A percentile compares a stretch with the other conserved stretches of the same genome.
phyloP scores from a whole-genome alignment of 768 basidiomycete species.

The Collybia sp. region DNA sequence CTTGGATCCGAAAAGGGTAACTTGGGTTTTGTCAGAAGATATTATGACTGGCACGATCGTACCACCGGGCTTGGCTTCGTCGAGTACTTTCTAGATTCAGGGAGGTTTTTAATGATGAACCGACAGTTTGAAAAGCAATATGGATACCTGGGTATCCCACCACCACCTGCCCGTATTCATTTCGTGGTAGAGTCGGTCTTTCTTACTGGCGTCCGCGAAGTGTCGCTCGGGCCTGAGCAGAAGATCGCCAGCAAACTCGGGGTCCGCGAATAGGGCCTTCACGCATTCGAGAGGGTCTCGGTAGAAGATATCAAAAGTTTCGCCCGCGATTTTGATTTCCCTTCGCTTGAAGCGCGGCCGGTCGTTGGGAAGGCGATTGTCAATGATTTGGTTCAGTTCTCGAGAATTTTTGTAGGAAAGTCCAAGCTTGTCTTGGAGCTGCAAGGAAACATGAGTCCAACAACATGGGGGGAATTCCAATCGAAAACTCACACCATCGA shows the following conservation, averaged over 20 bases:
- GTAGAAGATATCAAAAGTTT: slow-evolving; percentile 19
- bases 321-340: slow-evolving; percentile 17
- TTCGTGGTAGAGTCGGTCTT: slow-evolving; percentile 26
- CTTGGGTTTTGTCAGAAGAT: slow-evolving; percentile 34
- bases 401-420: slow-evolving; percentile 25
- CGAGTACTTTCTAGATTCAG: slow-evolving; percentile 9
- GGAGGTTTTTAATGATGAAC: neutral
- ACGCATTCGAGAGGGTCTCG: slow-evolving; percentile 26
- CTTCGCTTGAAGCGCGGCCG: slow-evolving; percentile 17
- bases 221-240: slow-evolving; percentile 25
- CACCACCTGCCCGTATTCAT: slow-evolving; percentile 39
- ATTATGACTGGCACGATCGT: slow-evolving; percentile 33
- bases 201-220: slow-evolving; percentile 15
- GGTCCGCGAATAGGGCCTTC: slow-evolving; percentile 23
- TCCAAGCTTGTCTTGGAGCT: slow-evolving; percentile 16
- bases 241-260: slow-evolving; percentile 20
- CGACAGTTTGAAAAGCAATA: neutral
- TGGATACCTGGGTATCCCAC: slow-evolving; percentile 36
- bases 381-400: slow-evolving; percentile 29
- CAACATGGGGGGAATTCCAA: neutral
- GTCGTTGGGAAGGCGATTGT: slow-evolving; percentile 17
- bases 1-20: slow-evolving; percentile 32
- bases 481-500: slow-evolving; percentile 27
- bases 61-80: slow-evolving; percentile 13
- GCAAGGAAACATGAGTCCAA: neutral